phyloP scores from a whole-genome alignment of 2,329 filamentous ascomycete species.

The Thelonectria blattea region DNA sequence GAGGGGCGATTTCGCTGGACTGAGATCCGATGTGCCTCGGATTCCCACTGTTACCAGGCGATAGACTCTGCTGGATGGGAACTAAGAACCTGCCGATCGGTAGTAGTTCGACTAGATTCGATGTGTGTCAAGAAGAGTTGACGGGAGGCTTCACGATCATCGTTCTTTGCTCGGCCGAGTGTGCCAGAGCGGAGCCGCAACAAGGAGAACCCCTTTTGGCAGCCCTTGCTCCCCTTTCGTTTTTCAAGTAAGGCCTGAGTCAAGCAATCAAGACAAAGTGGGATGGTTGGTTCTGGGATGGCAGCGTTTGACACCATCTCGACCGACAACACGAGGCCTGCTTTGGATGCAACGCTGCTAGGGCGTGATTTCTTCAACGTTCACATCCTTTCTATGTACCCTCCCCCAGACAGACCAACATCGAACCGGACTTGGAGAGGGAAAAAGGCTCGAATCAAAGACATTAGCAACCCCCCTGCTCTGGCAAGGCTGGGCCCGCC shows the following conservation, averaged over 20 bases:
- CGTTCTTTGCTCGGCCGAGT: background rate
- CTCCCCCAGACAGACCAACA: background rate
- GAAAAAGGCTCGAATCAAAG: background rate
- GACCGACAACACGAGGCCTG: background rate
- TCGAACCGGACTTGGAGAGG: too few relatives aligned
- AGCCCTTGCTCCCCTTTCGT: background rate
- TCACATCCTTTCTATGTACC: background rate
- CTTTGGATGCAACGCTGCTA: conserved; percentile 4
- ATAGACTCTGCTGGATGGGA: background rate
- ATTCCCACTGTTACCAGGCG: too few relatives aligned
- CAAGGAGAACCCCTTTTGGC: background rate
- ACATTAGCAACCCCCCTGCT: background rate
- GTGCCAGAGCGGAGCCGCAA: background rate
- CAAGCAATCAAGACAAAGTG: background rate
- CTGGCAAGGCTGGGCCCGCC: conserved; percentile 2
- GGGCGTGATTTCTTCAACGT: background rate
- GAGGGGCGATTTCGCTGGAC: too few relatives aligned
- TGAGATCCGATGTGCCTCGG: too few relatives aligned
- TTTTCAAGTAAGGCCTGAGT: background rate
- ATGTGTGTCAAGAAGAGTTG: background rate
- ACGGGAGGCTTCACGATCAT: background rate
- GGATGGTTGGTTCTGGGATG: background rate
- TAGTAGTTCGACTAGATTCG: background rate
- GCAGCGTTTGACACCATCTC: background rate
- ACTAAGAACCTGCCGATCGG: too few relatives aligned